Conservation (phyloP, 2,329 filamentous ascomycete species). For the Epichloe aotearoae region DNA sequence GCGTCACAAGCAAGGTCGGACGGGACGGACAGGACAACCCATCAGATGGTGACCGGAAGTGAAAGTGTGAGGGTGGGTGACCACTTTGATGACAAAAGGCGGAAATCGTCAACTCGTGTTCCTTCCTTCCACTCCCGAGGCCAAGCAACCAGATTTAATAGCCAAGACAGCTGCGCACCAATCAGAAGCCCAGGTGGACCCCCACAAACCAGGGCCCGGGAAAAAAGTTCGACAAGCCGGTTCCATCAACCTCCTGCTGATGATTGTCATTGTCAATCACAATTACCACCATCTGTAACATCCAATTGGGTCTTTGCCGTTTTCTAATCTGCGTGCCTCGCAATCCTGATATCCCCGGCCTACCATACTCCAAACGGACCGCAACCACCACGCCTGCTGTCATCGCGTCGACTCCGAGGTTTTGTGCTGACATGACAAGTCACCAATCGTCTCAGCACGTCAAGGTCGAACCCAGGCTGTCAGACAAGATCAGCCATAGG, state of each 20-base stretch:
- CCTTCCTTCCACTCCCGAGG: too few species aligned
- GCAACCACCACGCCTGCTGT: neutral
- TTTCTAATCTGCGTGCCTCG: neutral
- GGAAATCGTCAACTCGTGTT: too few species aligned
- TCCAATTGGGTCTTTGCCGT: neutral
- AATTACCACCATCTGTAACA: neutral
- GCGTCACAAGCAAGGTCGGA: conserved; percentile 1
- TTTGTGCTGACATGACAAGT: neutral
- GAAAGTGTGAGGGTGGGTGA: too few species aligned
- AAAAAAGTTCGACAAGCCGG: conserved; percentile 13
- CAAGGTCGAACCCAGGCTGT: neutral
- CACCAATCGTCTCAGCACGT: neutral
- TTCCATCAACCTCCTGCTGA: too few species aligned
- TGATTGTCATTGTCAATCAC: neutral
- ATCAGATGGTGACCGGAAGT: too few species aligned
- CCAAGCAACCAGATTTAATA: too few species aligned
- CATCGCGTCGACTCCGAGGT: neutral
- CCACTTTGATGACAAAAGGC: too few species aligned
- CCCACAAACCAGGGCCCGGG: conserved; percentile 12
- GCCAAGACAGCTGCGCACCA: conserved; percentile 8
- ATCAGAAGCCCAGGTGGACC: conserved; percentile 11
- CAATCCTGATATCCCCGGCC: neutral
- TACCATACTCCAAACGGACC: neutral
- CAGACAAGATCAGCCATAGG: neutral
- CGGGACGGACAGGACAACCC: too few species aligned